Base-by-base conservation (phyloP, 352 stramenopile species). In the Phytophthora meadii region DNA sequence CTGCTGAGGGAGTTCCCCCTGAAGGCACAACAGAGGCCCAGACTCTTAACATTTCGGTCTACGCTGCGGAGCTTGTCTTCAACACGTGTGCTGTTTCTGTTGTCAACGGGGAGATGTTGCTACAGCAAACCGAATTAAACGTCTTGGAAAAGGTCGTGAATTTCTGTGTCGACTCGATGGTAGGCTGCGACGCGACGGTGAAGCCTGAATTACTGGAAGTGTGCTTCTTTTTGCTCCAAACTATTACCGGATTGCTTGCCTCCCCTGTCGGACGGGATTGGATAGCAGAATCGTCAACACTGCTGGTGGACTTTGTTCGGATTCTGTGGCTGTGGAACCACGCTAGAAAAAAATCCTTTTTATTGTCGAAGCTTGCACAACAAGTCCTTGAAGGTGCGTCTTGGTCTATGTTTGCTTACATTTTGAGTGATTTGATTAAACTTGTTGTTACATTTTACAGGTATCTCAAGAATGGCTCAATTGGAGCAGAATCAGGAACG, bases 311-410 rank as follows among this genome's bases (percentile, higher is more conserved):
- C 48, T 84, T 93, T 72, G 76, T 81, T 46, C 84, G 76, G 4
- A 70, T 94, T 39, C 45, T 95, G 8, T 95, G 87, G 87, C 50
- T 89, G 12, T 94, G 83, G 84, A 89, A 91, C 32, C 77, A 89
- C 51, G 48, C 79, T 9, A 50, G 39, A 17, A 41, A 72, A 8
- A 68, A 81, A 14, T 76, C 69, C 1, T 81, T 90, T 24, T 61
- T 82, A 4, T 22, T 93, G 27, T 88, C 77, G 4, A 90, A 92
- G 58, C 81, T 91, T 28, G 71, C 71, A 3, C 81, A 92, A 37
- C 86, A 94, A 68, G 74, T 86, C 34, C 81, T 96, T 22, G 85
- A 93, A 86, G 78, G 85, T 93, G 72, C 15, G 61, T 5, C 25
- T 8, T 48, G 14, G 2, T 66, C 17, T 37, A n/a, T 22, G 4